These are phyloP conservation scores for Metarhizium anisopliae DNA, from an alignment of 2,329 filamentous ascomycete species.

Conservation along the genomic window DNA sequence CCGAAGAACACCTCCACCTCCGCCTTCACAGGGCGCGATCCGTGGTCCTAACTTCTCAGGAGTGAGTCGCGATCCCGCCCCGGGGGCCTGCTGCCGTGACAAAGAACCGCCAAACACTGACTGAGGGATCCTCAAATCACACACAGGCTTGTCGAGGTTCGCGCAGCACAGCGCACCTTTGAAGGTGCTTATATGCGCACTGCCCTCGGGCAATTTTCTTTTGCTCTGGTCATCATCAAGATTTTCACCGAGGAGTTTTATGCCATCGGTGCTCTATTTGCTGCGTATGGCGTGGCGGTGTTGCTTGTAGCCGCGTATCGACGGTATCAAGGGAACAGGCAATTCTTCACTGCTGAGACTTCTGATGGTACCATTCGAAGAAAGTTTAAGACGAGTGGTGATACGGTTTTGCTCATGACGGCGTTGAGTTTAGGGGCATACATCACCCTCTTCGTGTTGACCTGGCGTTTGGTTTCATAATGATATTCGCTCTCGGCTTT, in stretches of 20 bases:
- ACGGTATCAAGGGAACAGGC: conserved; percentile 82
- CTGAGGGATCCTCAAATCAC: background rate
- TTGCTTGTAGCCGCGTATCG: conserved; percentile 77
- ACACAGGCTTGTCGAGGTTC: conserved; percentile 73
- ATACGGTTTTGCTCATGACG: conserved; percentile 51
- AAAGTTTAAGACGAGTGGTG: conserved; percentile 56
- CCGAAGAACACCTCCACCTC: conserved; percentile 66
- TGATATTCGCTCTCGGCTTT: background rate
- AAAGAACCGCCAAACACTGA: background rate
- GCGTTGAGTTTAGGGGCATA: conserved; percentile 49
- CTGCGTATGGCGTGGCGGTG: conserved; percentile 80
- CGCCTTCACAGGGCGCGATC: conserved; percentile 77
- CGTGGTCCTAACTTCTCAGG: conserved; percentile 69
- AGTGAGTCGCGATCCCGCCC: conserved; percentile 40
- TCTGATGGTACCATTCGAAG: conserved; percentile 27
- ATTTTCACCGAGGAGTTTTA: conserved; percentile 98
- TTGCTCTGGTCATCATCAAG: conserved; percentile 80
- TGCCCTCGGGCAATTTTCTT: conserved; percentile 88
- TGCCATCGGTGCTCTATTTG: conserved; percentile 90
- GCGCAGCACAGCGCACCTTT: conserved; percentile 91
- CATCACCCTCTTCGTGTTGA: conserved; percentile 45
- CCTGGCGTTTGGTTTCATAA: conserved; percentile 33
- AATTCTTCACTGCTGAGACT: conserved; percentile 63
- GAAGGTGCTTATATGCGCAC: conserved; percentile 96
- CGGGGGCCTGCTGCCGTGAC: background rate